Percentiles rank a stretch among this genome's conserved stretches.
Evolutionary conservation across 1,284 basidiomycete genomes (phyloP).

Genomic region (Cryptococcus hybrid): DNA sequence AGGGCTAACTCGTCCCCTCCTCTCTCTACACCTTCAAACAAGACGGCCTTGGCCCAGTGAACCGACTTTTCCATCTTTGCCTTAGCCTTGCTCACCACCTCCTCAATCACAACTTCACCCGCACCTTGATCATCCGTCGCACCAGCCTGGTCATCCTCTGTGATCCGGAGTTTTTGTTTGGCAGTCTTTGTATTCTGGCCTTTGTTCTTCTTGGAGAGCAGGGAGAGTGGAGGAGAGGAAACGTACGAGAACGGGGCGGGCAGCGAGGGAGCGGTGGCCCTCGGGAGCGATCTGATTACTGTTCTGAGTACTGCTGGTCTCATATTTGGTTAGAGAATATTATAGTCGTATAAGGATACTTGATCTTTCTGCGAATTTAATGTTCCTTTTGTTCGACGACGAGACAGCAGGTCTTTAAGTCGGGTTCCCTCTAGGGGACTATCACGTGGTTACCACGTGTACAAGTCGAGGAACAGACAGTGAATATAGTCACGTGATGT

Average conservation of each 20-base stretch:
- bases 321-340: too few relatives aligned
- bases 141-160: constrained; percentile 10
- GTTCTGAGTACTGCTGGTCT: too few relatives aligned
- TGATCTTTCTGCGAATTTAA: too few relatives aligned
- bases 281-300: too few relatives aligned
- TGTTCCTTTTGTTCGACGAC: too few relatives aligned
- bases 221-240: constrained; percentile 23
- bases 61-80: constrained; percentile 45
- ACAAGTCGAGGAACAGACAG: too few relatives aligned
- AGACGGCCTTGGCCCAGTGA: constrained; percentile 40
- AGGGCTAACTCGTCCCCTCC: constrained; percentile 43
- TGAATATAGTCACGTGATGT: too few relatives aligned
- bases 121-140: constrained; percentile 19
- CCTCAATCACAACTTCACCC: constrained; percentile 16
- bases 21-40: constrained; percentile 46
- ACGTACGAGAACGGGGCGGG: not conserved
- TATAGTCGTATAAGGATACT: too few relatives aligned
- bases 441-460: too few relatives aligned
- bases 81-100: constrained; percentile 29
- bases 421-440: too few relatives aligned
- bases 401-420: too few relatives aligned
- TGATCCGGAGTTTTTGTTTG: constrained; percentile 13
- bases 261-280: not conserved
- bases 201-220: constrained; percentile 33
- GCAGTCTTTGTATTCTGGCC: constrained; percentile 12